Base-by-base conservation (phyloP, 352 stramenopile genomes). In the Phytophthora citrophthora region DNA sequence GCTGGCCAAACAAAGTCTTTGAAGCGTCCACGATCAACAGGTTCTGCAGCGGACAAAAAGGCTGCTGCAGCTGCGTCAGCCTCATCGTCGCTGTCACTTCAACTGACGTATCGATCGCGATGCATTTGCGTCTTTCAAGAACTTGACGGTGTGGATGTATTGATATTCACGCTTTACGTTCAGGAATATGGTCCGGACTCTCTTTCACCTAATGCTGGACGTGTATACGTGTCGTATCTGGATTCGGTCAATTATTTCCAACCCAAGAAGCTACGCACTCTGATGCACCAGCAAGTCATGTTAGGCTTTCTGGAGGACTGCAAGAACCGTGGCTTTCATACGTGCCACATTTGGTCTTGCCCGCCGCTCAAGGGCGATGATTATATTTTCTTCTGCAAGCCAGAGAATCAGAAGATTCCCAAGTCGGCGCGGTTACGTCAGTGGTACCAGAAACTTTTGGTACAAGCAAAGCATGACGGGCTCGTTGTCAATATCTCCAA, bases 301-400 rank as follows among this genome's bases (percentile, higher is more conserved):
- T 58, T 95, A 11, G 88, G 83, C 4, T 97, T 95, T 41, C 58
- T 97, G 4, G 83, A 95, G 48, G 86, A 97, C 58, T 94, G 86
- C 61, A 93, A 93, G 59, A 83, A 95, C 49, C 88, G 86, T 38
- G 89, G 89, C 5, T 96, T 94, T 54, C 85, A 94, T 29, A 94
- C 85, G 15, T 90, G 81, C 18, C 89, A 96, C 55, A 96, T 97
- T 66, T 97, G 89, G 89, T 94, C 88, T n/a, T 97, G 89, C 54
- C 89, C 89, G 27, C 89, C 89, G 2, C 58, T 93, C 5, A 95
- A 95, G 47, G 88, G 89, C 18, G 88, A 96, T 31, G 86, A 95
- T 47, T 97, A 97, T 46, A 96, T 97, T 60, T 95, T 97, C 57
- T 94, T 94, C 44, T 96, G 89, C 72, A 94, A 96, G 50, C 90